phyloP scores from a whole-genome alignment of 2,329 filamentous ascomycete genomes.

The Fusarium virguliforme region DNA sequence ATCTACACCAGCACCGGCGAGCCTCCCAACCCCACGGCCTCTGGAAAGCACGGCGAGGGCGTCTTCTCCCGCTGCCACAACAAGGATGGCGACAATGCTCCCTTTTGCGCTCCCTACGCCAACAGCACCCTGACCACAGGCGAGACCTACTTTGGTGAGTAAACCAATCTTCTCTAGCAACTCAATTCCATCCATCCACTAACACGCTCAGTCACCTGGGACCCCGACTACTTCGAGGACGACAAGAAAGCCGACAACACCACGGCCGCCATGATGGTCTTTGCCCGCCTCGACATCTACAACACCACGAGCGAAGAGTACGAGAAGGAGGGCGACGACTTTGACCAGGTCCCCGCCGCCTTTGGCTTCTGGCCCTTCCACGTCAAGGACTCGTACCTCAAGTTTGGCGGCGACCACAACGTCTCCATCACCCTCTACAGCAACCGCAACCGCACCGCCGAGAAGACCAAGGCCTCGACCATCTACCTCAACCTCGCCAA shows the following conservation, averaged over 20 bases:
- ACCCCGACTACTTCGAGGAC: slow-evolving; percentile 65
- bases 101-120: slow-evolving; percentile 67
- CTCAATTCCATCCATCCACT: slow-evolving; percentile 10
- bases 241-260: slow-evolving; percentile 57
- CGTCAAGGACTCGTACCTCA: slow-evolving; percentile 59
- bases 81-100: slow-evolving; percentile 62
- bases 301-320: slow-evolving; percentile 58
- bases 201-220: slow-evolving; percentile 67
- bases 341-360: slow-evolving; percentile 55
- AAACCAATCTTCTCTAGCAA: neutral
- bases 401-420: slow-evolving; percentile 59
- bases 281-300: slow-evolving; percentile 60
- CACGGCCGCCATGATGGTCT: slow-evolving; percentile 53
- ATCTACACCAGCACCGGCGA: slow-evolving; percentile 61
- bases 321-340: slow-evolving; percentile 58
- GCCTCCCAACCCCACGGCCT: slow-evolving; percentile 64
- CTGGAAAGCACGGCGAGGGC: slow-evolving; percentile 60
- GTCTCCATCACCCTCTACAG: slow-evolving; percentile 65
- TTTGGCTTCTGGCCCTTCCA: slow-evolving; percentile 67
- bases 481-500: slow-evolving; percentile 57
- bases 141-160: slow-evolving; percentile 68
- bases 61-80: slow-evolving; percentile 69
- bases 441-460: slow-evolving; percentile 54
- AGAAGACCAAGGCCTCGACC: slow-evolving; percentile 61
- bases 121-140: slow-evolving; percentile 63